These are phyloP conservation scores for Pseudevernia furfuracea DNA, from an alignment of 495 filamentous ascomycete species.

Conservation along the genomic window DNA sequence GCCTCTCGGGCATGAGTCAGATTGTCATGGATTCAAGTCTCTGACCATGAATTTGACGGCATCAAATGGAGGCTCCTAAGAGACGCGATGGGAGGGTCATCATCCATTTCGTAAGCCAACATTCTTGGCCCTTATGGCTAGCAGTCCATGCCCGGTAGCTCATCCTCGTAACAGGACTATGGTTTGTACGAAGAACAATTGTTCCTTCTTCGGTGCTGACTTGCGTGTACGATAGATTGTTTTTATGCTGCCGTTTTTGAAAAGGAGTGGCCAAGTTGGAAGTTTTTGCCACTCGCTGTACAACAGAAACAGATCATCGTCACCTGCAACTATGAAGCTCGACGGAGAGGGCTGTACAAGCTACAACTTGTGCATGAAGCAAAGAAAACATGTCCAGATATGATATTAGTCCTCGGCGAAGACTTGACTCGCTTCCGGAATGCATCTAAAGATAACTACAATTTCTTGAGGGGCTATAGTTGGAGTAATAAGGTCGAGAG, in stretches of 20 bases:
- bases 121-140: not conserved
- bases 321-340: constrained; percentile 91
- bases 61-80: constrained; percentile 35
- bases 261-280: constrained; percentile 65
- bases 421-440: constrained; percentile 79
- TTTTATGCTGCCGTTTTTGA: constrained; percentile 92
- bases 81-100: constrained; percentile 63
- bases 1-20: not conserved
- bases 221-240: constrained; percentile 65
- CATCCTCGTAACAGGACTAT: constrained; percentile 18
- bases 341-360: constrained; percentile 68
- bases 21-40: not conserved
- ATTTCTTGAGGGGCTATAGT: constrained; percentile 56
- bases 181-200: constrained; percentile 1
- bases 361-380: constrained; percentile 77
- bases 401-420: constrained; percentile 79
- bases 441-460: constrained; percentile 72
- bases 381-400: constrained; percentile 69
- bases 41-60: not conserved
- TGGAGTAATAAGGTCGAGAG: constrained; percentile 72
- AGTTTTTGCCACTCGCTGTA: constrained; percentile 61
- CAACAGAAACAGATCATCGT: constrained; percentile 87
- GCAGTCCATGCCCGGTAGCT: not conserved
- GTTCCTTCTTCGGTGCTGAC: not conserved
- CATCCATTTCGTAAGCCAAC: constrained; percentile 64